A percentile compares a stretch with the other conserved stretches of the same genome.
Evolutionary conservation across 108 stramenopile species (phyloP).

Genomic region (Fistulifera pelliculosa): DNA sequence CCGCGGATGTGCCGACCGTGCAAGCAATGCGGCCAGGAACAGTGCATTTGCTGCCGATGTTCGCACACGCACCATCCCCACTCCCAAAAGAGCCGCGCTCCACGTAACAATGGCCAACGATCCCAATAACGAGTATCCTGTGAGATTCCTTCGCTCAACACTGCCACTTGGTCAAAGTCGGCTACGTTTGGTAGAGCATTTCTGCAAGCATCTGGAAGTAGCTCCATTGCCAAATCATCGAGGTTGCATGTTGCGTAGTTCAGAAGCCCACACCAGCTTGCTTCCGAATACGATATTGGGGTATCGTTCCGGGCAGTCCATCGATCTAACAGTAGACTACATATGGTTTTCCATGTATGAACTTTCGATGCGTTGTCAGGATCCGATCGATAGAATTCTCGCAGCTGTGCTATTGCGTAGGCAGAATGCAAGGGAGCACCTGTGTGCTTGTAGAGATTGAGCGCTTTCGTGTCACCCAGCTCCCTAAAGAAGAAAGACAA

Average conservation of each 20-base stretch:
- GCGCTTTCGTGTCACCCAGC: too few relatives aligned
- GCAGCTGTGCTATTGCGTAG: conserved; percentile 70
- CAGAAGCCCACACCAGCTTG: conserved; percentile 79
- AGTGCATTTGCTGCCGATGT: conserved; percentile 70
- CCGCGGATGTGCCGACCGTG: conserved; percentile 79
- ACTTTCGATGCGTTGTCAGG: conserved; percentile 11
- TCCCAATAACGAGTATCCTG: conserved; percentile 26
- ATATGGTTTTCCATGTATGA: conserved; percentile 50
- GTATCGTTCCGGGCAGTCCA: conserved; percentile 38
- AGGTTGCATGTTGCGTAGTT: conserved; percentile 55
- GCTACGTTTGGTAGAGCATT: conserved; percentile 26
- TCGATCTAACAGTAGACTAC: conserved; percentile 48
- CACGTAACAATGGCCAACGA: conserved; percentile 58
- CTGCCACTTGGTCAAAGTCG: conserved; percentile 18
- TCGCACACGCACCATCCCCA: conserved; percentile 83
- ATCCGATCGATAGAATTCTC: conserved; percentile 33
- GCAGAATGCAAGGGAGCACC: conserved; percentile 68
- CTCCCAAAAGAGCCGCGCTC: conserved; percentile 45
- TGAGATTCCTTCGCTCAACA: background rate
- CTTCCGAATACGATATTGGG: conserved; percentile 77
- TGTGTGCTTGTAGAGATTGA: conserved; percentile 46
- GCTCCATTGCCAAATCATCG: conserved; percentile 27
- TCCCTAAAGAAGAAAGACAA: too few relatives aligned
- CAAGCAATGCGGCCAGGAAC: conserved; percentile 55
- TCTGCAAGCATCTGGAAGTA: conserved; percentile 37